phyloP scores from a whole-genome alignment of 2,329 filamentous ascomycete species.

The Monilinia vaccinii-corymbosi region DNA sequence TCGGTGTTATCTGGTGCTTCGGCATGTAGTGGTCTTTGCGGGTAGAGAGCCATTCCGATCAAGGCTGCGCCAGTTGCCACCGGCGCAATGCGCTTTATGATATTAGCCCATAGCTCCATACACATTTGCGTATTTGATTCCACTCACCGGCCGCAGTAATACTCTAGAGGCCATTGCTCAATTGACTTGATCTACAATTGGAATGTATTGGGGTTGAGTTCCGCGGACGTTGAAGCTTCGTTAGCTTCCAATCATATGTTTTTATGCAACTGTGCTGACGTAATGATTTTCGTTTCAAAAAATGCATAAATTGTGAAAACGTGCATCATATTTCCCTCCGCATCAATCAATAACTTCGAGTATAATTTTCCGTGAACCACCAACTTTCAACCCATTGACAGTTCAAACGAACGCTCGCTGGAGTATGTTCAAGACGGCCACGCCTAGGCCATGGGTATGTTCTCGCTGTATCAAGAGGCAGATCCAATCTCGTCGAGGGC shows the following conservation, averaged over 20 bases:
- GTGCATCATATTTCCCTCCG: neutral
- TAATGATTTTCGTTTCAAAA: slow-evolving; percentile 2
- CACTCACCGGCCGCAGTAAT: slow-evolving; percentile 42
- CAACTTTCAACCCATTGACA: neutral
- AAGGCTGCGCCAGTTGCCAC: slow-evolving; percentile 34
- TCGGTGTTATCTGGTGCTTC: slow-evolving; percentile 32
- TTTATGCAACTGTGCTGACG: slow-evolving; percentile 6
- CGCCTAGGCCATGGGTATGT: slow-evolving; percentile 39
- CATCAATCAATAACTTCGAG: too few species aligned
- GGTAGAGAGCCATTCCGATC: slow-evolving; percentile 37
- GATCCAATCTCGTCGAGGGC: slow-evolving; percentile 12
- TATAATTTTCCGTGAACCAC: neutral
- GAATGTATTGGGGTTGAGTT: neutral
- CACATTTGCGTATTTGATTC: slow-evolving; percentile 9
- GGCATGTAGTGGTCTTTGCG: slow-evolving; percentile 38
- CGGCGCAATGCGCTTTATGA: slow-evolving; percentile 38
- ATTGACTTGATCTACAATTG: slow-evolving; percentile 16
- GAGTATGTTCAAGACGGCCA: slow-evolving; percentile 26
- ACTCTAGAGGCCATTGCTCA: slow-evolving; percentile 43
- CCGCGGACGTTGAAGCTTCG: slow-evolving; percentile 8
- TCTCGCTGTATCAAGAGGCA: slow-evolving; percentile 36
- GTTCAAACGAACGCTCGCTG: neutral
- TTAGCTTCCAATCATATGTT: slow-evolving; percentile 1
- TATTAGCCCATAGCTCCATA: slow-evolving; percentile 19
- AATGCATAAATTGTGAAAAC: slow-evolving; percentile 3